Conservation (phyloP, 2,329 filamentous ascomycete species). For the Chaetothyriales sp. region DNA sequence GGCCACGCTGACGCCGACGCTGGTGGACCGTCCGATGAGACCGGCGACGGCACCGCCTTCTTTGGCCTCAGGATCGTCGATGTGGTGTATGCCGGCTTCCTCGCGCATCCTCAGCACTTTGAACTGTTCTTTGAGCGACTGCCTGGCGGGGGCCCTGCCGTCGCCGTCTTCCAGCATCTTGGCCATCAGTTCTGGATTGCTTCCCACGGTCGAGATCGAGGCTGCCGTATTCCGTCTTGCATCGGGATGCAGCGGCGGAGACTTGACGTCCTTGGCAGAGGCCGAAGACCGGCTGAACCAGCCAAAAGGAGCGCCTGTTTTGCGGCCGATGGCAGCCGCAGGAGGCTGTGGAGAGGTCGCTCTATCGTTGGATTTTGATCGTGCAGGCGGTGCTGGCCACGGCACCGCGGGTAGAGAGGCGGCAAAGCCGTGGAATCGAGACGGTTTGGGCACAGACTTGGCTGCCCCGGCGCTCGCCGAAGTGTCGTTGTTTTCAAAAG, state of each 20-base stretch:
- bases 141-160: constrained; percentile 38
- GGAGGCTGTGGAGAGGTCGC: constrained; percentile 22
- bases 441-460: constrained; percentile 42
- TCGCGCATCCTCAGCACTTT: constrained; percentile 63
- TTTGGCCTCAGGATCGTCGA: constrained; percentile 37
- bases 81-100: constrained; percentile 47
- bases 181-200: constrained; percentile 68
- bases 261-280: constrained; percentile 43
- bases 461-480: constrained; percentile 13
- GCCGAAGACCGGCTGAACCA: constrained; percentile 15
- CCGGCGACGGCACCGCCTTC: constrained; percentile 31
- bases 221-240: constrained; percentile 61
- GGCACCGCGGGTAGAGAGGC: constrained; percentile 59
- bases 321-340: constrained; percentile 39
- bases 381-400: constrained; percentile 38
- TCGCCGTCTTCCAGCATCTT: constrained; percentile 60
- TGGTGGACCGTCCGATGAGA: constrained; percentile 29
- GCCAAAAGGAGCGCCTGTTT: constrained; percentile 75
- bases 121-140: constrained; percentile 64
- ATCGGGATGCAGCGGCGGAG: constrained; percentile 35
- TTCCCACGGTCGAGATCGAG: constrained; percentile 63
- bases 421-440: constrained; percentile 54
- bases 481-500: constrained; percentile 18
- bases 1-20: constrained; percentile 29
- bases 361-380: constrained; percentile 17